phyloP scores from a whole-genome alignment of 768 basidiomycete genomes.

The Ramaria rubella region DNA sequence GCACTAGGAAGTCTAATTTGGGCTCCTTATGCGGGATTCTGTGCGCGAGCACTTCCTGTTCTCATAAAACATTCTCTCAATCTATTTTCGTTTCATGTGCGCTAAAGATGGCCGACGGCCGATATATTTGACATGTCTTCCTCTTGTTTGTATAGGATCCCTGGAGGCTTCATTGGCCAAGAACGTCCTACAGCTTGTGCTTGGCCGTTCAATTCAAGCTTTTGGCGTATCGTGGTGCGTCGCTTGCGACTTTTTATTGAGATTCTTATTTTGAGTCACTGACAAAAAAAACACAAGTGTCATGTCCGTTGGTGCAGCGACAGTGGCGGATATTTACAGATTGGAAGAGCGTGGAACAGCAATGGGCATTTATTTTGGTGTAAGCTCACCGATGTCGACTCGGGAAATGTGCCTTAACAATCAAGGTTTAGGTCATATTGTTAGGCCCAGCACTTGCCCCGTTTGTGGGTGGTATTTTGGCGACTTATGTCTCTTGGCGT shows the following conservation, averaged over 20 bases:
- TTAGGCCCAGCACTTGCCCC: slow-evolving; percentile 60
- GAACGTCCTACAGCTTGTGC: slow-evolving; percentile 43
- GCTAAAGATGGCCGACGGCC: slow-evolving; percentile 54
- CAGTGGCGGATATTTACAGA: slow-evolving; percentile 29
- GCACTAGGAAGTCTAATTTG: slow-evolving; percentile 46
- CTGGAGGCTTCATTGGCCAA: slow-evolving; percentile 49
- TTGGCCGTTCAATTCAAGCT: slow-evolving; percentile 59
- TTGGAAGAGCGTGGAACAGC: slow-evolving; percentile 24
- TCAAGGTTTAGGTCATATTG: slow-evolving; percentile 36
- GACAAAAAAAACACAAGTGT: slow-evolving; percentile 39
- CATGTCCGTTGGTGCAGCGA: slow-evolving; percentile 48
- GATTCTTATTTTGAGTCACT: background rate
- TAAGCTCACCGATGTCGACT: background rate
- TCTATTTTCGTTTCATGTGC: background rate
- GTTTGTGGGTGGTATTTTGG: slow-evolving; percentile 41
- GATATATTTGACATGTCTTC: slow-evolving; percentile 53
- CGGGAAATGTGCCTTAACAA: background rate
- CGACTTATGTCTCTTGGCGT: slow-evolving; percentile 64
- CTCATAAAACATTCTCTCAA: background rate
- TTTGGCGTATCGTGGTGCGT: slow-evolving; percentile 47
- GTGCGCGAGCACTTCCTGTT: background rate
- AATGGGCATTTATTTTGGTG: slow-evolving; percentile 49
- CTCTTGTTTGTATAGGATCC: slow-evolving; percentile 52
- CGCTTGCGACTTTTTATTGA: background rate
- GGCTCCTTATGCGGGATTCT: slow-evolving; percentile 37